Percentiles rank a stretch among this genome's conserved stretches.
phyloP scores from a whole-genome alignment of 1,284 basidiomycete genomes.

The Puccinia sorghi region DNA sequence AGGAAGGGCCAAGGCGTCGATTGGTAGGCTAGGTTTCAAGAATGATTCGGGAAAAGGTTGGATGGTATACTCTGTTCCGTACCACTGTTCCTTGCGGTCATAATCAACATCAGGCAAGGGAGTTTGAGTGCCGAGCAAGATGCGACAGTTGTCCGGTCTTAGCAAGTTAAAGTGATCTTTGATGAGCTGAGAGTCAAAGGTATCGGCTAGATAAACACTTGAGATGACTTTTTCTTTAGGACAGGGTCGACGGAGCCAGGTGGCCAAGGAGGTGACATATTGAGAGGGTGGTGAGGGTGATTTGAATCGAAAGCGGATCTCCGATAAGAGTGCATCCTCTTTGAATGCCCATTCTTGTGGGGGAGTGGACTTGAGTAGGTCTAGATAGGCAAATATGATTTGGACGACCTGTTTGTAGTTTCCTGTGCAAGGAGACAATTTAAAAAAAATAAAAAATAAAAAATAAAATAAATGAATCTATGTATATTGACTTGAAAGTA shows the following conservation, averaged over 20 bases:
- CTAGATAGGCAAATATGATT: constrained; percentile 81
- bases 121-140: constrained; percentile 73
- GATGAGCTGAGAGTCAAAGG: constrained; percentile 74
- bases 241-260: constrained; percentile 74
- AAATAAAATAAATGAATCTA: constrained; percentile 6
- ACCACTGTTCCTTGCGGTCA: constrained; percentile 74
- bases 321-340: constrained; percentile 74
- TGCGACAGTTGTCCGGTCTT: constrained; percentile 68
- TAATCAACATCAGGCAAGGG: constrained; percentile 65
- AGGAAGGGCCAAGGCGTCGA: constrained; percentile 73
- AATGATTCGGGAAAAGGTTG: constrained; percentile 65
- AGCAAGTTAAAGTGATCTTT: constrained; percentile 68
- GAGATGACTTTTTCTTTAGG: constrained; percentile 78
- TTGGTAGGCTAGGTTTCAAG: constrained; percentile 64
- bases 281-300: constrained; percentile 78
- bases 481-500: constrained; percentile 20
- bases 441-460: background rate
- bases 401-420: constrained; percentile 75
- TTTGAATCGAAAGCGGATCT: constrained; percentile 80
- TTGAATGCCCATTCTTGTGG: constrained; percentile 75
- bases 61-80: constrained; percentile 78
- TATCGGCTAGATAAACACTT: constrained; percentile 72
- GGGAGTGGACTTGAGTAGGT: constrained; percentile 69
- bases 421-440: constrained; percentile 60
- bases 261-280: constrained; percentile 77